Base-by-base conservation (phyloP, 306 rosid genomes). In the Lupinus albus region DNA sequence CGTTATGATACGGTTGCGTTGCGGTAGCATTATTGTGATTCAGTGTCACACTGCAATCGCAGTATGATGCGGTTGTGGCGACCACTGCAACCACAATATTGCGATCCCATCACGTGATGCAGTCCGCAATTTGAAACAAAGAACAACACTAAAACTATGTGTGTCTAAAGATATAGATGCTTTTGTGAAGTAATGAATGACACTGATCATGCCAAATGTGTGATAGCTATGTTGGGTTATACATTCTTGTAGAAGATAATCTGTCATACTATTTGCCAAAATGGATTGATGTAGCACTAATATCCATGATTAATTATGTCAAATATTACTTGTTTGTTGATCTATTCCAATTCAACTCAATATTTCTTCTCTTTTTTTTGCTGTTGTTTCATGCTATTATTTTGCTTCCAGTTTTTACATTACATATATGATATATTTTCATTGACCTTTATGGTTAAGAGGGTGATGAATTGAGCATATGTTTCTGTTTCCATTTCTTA, bases 121-220 rank as follows among this genome's bases (percentile, higher is more conserved):
- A n/a, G n/a, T n/a, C n/a, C n/a, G n/a, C n/a, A n/a, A n/a, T n/a
- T n/a, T n/a, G n/a, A n/a, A n/a, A n/a, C n/a, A n/a, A n/a, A n/a
- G n/a, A n/a, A 69, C 18, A 21, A 5, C 85, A 74, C 67, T 20
- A 58, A 76, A 61, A 72, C 38, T 46, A 68, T 11, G 15, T 8
- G 7, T 39, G 77, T 83, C 77, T 83, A 38, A 3, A 18, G 33
- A 36, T 20, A 30, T 17, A 47, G 7, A 58, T 11, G 28, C 36
- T 51, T 58, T 83, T 82, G 74, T 4, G 79, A 61, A 32, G 21
- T 5, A 49, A 49, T 45, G 8, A 14, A 20, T 4, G 33, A 15
- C 7, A 33, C n/a, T 0, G 9, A 13, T 17, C n/a, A 30, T 28
- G 20, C 16, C 7, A 35, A 48, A 66, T 48, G 44, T 48, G 18